phyloP scores from a whole-genome alignment of 805 yeast species.

The Peterozyma toletana region DNA sequence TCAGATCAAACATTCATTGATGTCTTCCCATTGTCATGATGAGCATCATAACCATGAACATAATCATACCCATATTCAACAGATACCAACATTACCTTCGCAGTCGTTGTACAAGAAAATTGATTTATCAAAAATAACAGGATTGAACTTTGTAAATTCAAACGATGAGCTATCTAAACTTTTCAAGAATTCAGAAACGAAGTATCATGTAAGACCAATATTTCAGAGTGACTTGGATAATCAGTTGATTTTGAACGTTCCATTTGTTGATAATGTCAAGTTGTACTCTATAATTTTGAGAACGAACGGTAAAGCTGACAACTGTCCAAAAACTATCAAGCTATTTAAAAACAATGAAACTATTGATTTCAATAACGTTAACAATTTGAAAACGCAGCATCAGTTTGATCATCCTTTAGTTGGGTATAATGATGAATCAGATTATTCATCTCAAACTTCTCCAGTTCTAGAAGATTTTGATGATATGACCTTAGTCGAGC shows the following conservation, averaged over 20 bases:
- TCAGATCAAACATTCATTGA: too few species aligned
- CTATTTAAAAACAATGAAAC: constrained; percentile 63
- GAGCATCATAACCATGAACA: constrained; percentile 22
- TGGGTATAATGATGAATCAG: constrained; percentile 38
- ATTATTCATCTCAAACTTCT: constrained; percentile 15
- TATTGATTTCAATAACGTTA: constrained; percentile 67
- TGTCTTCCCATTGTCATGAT: not conserved
- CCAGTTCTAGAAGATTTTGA: constrained; percentile 26
- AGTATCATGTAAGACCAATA: constrained; percentile 37
- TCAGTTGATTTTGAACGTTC: constrained; percentile 70
- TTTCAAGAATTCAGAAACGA: constrained; percentile 44
- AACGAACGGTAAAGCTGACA: constrained; percentile 45
- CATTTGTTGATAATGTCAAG: constrained; percentile 72
- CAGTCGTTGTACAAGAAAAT: constrained; percentile 63
- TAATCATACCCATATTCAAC: constrained; percentile 41
- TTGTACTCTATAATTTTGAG: constrained; percentile 68
- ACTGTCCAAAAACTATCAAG: constrained; percentile 65
- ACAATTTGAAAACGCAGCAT: constrained; percentile 39
- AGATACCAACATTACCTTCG: constrained; percentile 62
- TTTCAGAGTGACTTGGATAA: constrained; percentile 67
- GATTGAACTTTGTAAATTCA: constrained; percentile 53
- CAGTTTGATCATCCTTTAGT: constrained; percentile 57
- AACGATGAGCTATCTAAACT: constrained; percentile 41
- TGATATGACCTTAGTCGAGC: constrained; percentile 63
- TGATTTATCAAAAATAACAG: constrained; percentile 51